Evolutionary conservation across 139 green algal genomes (phyloP).

Genomic region (Coccomyxa sp.): DNA sequence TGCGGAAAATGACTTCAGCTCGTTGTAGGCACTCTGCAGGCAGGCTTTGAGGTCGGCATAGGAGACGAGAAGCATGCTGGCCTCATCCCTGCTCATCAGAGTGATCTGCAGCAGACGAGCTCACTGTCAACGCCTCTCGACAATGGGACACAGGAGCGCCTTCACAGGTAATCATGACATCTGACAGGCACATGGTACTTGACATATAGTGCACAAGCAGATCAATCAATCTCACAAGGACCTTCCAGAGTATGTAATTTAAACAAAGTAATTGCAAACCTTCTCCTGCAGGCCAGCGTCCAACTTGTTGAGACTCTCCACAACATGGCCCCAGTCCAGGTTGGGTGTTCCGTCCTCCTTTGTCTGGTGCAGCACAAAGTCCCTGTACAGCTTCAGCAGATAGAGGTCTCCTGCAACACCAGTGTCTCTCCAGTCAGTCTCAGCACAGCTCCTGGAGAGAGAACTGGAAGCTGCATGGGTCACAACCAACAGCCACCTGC

Average conservation of each 20-base stretch:
- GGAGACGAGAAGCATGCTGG: slow-evolving; percentile 81
- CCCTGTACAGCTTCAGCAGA: slow-evolving; percentile 87
- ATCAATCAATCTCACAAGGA: no score
- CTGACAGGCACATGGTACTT: no score
- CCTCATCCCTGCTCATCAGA: slow-evolving; percentile 82
- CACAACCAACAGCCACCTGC: neutral
- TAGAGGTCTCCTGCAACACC: slow-evolving; percentile 69
- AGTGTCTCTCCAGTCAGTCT: neutral
- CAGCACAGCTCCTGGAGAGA: neutral
- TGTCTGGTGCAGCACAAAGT: slow-evolving; percentile 88
- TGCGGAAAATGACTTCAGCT: slow-evolving; percentile 35
- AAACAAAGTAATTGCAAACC: no score
- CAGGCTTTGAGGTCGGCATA: slow-evolving; percentile 84
- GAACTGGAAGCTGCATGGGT: neutral
- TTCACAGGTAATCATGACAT: no score
- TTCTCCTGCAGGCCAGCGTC: slow-evolving; percentile 74
- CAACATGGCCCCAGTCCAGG: slow-evolving; percentile 85
- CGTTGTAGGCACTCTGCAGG: slow-evolving; percentile 47
- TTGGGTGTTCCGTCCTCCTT: slow-evolving; percentile 58
- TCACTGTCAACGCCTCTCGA: neutral
- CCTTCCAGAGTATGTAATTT: no score
- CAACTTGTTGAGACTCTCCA: slow-evolving; percentile 89
- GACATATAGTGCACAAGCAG: no score
- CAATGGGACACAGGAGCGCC: no score
- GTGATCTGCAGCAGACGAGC: slow-evolving; percentile 41